A percentile compares a stretch with the other conserved stretches of the same genome.
These are phyloP conservation scores for Podospora sp. DNA, from an alignment of 495 filamentous ascomycete species.

Conservation along the genomic window DNA sequence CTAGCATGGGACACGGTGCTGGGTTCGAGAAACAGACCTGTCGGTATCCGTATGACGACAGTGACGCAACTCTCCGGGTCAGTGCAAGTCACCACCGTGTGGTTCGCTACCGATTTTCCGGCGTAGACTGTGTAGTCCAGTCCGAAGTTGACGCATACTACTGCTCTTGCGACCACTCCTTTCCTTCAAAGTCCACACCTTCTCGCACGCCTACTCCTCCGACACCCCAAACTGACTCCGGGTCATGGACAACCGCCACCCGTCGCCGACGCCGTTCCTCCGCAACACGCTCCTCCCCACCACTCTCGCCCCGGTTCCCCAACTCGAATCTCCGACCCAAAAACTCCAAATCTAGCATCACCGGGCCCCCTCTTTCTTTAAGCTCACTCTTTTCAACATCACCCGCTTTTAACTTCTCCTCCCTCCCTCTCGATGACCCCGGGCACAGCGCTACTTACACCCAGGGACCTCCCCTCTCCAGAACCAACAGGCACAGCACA, in stretches of 20 bases:
- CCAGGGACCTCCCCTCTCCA: neutral
- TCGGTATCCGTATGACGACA: constrained; percentile 19
- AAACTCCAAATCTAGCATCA: neutral
- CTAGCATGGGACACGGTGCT: constrained; percentile 23
- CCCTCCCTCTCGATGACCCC: constrained; percentile 30
- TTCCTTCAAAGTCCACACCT: neutral
- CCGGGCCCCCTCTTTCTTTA: neutral
- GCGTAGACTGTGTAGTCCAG: constrained; percentile 28
- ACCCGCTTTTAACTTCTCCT: constrained; percentile 1
- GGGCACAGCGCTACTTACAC: constrained; percentile 18
- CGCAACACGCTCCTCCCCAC: neutral
- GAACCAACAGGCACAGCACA: neutral
- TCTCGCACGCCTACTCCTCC: neutral
- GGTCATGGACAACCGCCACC: neutral
- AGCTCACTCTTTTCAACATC: neutral
- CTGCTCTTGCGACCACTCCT: constrained; percentile 22
- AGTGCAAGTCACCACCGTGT: constrained; percentile 35
- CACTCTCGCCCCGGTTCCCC: neutral
- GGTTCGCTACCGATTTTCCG: constrained; percentile 27
- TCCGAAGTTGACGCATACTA: constrained; percentile 31
- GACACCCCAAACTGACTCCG: neutral
- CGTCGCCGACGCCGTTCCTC: neutral
- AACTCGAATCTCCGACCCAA: neutral
- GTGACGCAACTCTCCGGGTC: constrained; percentile 6
- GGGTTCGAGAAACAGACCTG: constrained; percentile 33